Base-by-base conservation (phyloP, 164 flowering plant species). In the Liriodendron chinense region DNA sequence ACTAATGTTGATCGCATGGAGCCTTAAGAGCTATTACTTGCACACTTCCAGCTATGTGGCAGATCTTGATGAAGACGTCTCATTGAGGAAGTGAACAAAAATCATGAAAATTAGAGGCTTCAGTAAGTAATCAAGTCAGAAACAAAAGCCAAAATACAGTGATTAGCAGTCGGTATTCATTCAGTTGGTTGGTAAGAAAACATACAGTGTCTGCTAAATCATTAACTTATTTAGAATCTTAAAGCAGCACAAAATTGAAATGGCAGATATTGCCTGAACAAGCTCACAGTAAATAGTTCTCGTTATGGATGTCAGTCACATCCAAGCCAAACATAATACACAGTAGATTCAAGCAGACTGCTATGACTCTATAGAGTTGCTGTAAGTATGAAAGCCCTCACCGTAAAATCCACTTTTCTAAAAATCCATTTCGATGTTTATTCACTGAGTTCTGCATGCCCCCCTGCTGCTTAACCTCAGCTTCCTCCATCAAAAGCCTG, bases 401-500 rank as follows among this genome's bases (percentile, higher is more conserved):
- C 98, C 94, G 49, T 7, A 76, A 75, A 74, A 86, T 78, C 90
- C 80, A 92, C 72, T 79, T 91, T 18, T 85, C 85, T 43, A 89
- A 20, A 67, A 92, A 53, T 75, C 72, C 81, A 78, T 70, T 84
- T 57, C 84, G 78, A 13, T 77, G 82, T 75, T 83, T 89, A 70
- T 83, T 89, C 13, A 84, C 82, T n/a, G 88, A 72, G 67, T 84
- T 71, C 87, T 82, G 80, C 5, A 77, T 75, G 79, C 72, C 89
- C 16, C 82, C 87, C 49, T 88, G 79, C 79, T 95, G 94, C 78
- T 90, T 85, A 73, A 13, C 62, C 82, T 88, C 87, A 65, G 97
- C 99, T 86, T 95, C 99, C 78, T 84, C 84, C 86, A 86, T 79
- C 83, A 96, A 82, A 78, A 93, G 86, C 79, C 75, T 86, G 26